phyloP scores from a whole-genome alignment of 106 monocot species.

The Dendrobium chrysotoxum region DNA sequence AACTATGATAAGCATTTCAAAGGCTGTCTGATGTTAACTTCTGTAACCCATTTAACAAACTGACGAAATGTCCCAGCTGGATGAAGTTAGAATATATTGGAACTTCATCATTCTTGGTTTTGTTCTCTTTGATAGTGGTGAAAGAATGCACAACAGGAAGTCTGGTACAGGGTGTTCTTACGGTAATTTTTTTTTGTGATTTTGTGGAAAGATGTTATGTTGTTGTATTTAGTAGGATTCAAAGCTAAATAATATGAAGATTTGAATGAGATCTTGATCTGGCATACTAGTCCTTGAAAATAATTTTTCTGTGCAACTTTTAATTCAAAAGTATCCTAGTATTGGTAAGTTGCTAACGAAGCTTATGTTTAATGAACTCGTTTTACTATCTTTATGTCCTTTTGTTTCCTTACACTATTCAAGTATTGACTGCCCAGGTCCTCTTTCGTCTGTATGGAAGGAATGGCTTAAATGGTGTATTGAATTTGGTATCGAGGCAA shows the following conservation, averaged over 20 bases:
- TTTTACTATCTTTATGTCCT: not conserved
- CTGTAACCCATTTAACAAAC: too few species aligned
- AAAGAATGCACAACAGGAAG: not conserved
- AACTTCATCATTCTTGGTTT: too few species aligned
- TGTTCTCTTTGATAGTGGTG: too few species aligned
- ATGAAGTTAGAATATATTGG: too few species aligned
- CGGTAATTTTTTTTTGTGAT: not conserved
- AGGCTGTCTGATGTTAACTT: too few species aligned
- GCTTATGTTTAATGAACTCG: not conserved
- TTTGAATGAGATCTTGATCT: not conserved
- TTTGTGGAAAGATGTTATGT: not conserved
- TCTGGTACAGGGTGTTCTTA: not conserved
- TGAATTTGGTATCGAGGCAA: slow-evolving; percentile 98
- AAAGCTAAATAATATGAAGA: not conserved
- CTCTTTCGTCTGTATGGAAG: slow-evolving; percentile 98
- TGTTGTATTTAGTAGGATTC: not conserved
- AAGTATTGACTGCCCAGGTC: slow-evolving; percentile 48
- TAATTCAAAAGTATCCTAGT: not conserved
- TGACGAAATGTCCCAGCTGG: too few species aligned
- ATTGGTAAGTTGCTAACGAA: not conserved
- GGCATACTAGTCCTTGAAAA: not conserved
- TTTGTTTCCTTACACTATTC: not conserved
- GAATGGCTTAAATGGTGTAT: slow-evolving; percentile 99
- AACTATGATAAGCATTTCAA: not conserved
- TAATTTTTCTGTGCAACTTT: not conserved